These are phyloP conservation scores for Heteromeles arbutifolia DNA, from an alignment of 306 rosid genomes.

Conservation along the genomic window DNA sequence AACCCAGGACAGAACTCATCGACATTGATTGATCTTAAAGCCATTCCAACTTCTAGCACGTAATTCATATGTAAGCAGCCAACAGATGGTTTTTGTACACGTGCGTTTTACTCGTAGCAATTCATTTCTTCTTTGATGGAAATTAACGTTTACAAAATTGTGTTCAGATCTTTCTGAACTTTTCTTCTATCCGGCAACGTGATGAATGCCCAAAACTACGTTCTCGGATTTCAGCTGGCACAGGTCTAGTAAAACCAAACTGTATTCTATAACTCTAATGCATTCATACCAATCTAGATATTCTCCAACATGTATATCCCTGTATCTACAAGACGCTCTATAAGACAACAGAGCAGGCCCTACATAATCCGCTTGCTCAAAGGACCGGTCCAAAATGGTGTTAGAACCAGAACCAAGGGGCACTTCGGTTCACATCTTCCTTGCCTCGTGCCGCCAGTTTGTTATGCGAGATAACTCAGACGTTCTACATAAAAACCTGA, in stretches of 20 bases:
- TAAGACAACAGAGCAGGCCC: neutral
- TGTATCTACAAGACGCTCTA: neutral
- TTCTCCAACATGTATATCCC: neutral
- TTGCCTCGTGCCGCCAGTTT: neutral
- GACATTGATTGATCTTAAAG: no score
- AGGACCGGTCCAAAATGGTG: neutral
- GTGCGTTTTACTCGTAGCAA: no score
- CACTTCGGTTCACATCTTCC: neutral
- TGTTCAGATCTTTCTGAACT: neutral
- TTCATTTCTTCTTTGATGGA: neutral
- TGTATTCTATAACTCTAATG: neutral
- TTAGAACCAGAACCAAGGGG: neutral
- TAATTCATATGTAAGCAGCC: no score
- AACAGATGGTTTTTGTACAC: no score
- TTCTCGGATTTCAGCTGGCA: neutral
- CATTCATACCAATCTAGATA: neutral
- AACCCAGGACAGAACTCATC: neutral
- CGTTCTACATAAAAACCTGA: neutral
- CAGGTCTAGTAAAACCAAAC: neutral
- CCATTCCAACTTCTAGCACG: no score
- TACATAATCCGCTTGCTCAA: neutral
- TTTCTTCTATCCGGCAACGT: neutral
- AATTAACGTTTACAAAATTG: neutral
- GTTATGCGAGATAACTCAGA: neutral
- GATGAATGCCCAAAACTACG: neutral